phyloP scores from a whole-genome alignment of 2,329 filamentous ascomycete species.

The Alternaria alternata region DNA sequence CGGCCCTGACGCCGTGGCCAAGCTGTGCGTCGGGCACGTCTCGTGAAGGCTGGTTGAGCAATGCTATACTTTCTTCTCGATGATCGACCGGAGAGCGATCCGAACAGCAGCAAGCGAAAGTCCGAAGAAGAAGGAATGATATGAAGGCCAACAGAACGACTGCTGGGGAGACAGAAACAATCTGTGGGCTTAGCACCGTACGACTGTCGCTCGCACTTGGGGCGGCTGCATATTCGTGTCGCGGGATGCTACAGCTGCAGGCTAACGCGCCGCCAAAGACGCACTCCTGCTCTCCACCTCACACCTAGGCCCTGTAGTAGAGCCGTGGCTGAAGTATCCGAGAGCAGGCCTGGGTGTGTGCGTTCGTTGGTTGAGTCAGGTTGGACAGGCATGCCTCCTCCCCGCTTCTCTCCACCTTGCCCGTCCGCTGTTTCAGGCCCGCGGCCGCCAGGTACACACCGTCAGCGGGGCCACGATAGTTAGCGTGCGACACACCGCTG shows the following conservation, averaged over 20 bases:
- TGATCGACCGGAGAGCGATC: conserved; percentile 21
- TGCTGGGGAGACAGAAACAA: conserved; percentile 14
- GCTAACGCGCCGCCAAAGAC: conserved; percentile 24
- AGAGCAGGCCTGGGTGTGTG: conserved; percentile 27
- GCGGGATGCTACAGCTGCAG: conserved; percentile 30
- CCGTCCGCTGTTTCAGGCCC: conserved; percentile 38
- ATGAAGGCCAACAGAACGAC: not conserved
- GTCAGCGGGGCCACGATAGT: conserved; percentile 14
- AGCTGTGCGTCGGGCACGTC: conserved; percentile 21
- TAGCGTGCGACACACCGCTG: conserved; percentile 38
- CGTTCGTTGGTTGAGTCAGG: conserved; percentile 15
- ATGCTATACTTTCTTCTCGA: conserved; percentile 9
- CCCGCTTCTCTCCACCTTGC: conserved; percentile 29
- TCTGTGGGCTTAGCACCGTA: conserved; percentile 19
- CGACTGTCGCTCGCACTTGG: conserved; percentile 15
- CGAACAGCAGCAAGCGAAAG: conserved; percentile 12
- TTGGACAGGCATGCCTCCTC: conserved; percentile 19
- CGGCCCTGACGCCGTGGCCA: conserved; percentile 18
- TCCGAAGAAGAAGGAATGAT: conserved; percentile 18
- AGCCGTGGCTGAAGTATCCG: conserved; percentile 21
- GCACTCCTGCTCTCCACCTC: conserved; percentile 19
- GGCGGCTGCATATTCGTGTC: conserved; percentile 32
- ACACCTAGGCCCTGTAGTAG: conserved; percentile 19
- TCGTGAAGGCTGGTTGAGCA: conserved; percentile 10
- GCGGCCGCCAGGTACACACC: conserved; percentile 24